phyloP scores from a whole-genome alignment of 192 early-diverging fungal genomes.

The Thamnidium elegans region DNA sequence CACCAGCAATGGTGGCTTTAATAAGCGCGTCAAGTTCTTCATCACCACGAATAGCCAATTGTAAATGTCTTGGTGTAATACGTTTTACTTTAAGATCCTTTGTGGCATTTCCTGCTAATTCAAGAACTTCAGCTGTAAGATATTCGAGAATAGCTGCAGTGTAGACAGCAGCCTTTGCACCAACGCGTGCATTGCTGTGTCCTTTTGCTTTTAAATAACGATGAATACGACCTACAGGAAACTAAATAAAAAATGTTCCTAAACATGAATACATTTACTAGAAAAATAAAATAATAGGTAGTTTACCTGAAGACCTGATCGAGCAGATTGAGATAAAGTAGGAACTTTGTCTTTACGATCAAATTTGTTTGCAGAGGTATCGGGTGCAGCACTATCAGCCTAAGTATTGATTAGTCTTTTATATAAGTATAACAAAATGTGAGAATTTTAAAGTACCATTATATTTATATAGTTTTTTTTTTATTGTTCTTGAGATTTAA shows the following conservation, averaged over 20 bases:
- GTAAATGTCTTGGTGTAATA: conserved; percentile 86
- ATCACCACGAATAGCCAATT: conserved; percentile 89
- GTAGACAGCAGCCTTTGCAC: conserved; percentile 90
- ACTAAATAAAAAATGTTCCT: conserved; percentile 48
- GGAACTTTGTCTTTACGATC: conserved; percentile 43
- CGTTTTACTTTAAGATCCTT: conserved; percentile 89
- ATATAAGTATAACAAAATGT: neutral
- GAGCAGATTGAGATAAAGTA: conserved; percentile 55
- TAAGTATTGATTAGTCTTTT: neutral
- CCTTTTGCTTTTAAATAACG: conserved; percentile 84
- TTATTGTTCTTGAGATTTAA: too few species aligned
- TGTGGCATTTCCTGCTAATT: conserved; percentile 90
- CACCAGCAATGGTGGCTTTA: conserved; percentile 87
- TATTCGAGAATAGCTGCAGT: conserved; percentile 91
- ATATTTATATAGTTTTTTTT: too few species aligned
- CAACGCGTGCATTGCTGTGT: conserved; percentile 78
- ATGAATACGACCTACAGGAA: conserved; percentile 93
- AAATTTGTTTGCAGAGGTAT: neutral
- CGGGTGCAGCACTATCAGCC: neutral
- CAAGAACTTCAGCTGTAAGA: conserved; percentile 88
- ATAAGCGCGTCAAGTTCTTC: conserved; percentile 89
- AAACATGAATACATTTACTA: neutral
- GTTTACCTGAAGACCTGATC: conserved; percentile 60
- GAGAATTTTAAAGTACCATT: neutral
- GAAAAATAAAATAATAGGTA: neutral